These are phyloP conservation scores for Thymus quinquecostatus DNA, from an alignment of 257 asterid genomes.

Conservation along the genomic window DNA sequence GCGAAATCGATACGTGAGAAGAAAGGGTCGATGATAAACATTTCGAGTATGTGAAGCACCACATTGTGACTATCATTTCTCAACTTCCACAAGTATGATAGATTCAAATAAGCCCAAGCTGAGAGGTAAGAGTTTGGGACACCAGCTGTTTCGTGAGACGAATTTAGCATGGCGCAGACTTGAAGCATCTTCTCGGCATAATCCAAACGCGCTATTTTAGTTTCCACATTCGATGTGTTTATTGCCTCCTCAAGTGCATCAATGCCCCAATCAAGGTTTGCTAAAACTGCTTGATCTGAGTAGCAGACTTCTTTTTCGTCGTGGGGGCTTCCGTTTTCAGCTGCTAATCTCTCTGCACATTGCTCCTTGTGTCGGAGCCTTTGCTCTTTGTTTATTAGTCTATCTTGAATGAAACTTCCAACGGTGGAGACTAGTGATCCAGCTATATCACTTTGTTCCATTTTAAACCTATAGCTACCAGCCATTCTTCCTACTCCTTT, in stretches of 20 bases:
- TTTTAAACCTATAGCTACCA: constrained; percentile 54
- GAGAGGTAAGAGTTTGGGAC: constrained; percentile 81
- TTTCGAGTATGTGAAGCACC: constrained; percentile 62
- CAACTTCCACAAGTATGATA: constrained; percentile 65
- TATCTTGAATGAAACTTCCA: constrained; percentile 67
- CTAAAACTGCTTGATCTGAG: constrained; percentile 86
- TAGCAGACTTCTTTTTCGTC: constrained; percentile 53
- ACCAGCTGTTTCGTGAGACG: constrained; percentile 69
- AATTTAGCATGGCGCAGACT: constrained; percentile 74
- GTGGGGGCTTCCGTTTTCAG: constrained; percentile 53
- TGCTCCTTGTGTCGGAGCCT: constrained; percentile 67
- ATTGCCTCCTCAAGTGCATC: constrained; percentile 90
- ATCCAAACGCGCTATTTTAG: constrained; percentile 73
- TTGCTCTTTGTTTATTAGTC: constrained; percentile 53
- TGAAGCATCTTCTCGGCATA: constrained; percentile 83
- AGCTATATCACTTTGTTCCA: constrained; percentile 68
- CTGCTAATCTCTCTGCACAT: constrained; percentile 83
- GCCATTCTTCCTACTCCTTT: constrained; percentile 31
- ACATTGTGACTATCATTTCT: constrained; percentile 47
- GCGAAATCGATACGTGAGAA: constrained; percentile 82
- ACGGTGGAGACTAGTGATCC: constrained; percentile 50
- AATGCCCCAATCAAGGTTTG: constrained; percentile 88
- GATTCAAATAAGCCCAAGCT: constrained; percentile 83
- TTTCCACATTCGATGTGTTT: constrained; percentile 60
- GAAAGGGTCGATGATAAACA: constrained; percentile 73